Percentiles rank a stretch among this genome's conserved stretches.
Conservation (phyloP, 23 red algal genomes). For the Cyanidioschyzon merolae region DNA sequence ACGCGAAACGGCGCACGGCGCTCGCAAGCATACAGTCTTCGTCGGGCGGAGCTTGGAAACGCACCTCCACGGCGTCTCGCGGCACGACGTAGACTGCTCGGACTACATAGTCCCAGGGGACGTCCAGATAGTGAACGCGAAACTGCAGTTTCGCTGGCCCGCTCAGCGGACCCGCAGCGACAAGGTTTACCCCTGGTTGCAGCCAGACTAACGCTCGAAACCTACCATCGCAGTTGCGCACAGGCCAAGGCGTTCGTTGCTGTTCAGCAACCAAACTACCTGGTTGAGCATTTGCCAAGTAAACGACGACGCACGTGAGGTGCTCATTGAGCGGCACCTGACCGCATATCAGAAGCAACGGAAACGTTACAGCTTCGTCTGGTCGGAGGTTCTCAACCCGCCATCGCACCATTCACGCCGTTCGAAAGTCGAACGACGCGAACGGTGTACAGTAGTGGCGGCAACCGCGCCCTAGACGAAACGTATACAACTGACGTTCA, state of each 20-base stretch:
- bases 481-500: too few relatives aligned
- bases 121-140: not conserved
- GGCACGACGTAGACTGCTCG: conserved; percentile 13
- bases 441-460: too few relatives aligned
- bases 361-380: not conserved
- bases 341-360: not conserved
- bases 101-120: conserved; percentile 3
- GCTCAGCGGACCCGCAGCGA: not conserved
- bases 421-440: too few relatives aligned
- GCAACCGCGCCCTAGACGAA: too few relatives aligned
- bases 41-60: conserved; percentile 1
- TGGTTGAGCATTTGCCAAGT: not conserved
- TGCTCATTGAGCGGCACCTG: not conserved
- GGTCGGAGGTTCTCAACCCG: not conserved
- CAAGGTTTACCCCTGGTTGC: not conserved
- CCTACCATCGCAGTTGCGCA: not conserved
- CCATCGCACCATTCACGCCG: not conserved
- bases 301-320: not conserved
- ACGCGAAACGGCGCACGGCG: not conserved
- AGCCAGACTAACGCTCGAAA: not conserved
- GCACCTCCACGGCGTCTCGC: not conserved
- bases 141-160: not conserved
- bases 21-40: not conserved
- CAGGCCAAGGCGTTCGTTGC: not conserved
- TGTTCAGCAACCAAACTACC: not conserved